A percentile compares a stretch with the other conserved stretches of the same genome.
phyloP scores from a whole-genome alignment of 495 filamentous ascomycete species.

The Hypoxylon lenormandii region DNA sequence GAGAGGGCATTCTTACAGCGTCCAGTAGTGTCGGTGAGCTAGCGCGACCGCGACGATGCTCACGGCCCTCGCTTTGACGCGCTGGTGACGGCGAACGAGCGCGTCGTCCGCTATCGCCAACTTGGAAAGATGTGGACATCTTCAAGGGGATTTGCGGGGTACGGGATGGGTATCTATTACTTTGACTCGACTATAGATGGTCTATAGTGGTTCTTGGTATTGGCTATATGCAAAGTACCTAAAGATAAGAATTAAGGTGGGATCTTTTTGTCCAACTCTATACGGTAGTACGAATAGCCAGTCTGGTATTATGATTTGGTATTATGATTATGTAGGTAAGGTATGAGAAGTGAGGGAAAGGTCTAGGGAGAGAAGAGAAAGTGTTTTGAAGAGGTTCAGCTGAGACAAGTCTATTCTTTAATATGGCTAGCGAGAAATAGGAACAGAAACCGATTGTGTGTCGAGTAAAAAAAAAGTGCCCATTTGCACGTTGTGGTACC shows the following conservation, averaged over 20 bases:
- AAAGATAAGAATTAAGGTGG: not conserved
- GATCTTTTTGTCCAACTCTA: not conserved
- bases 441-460: too few species aligned
- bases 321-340: too few species aligned
- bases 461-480: constrained; percentile 21
- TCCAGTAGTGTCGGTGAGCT: constrained; percentile 55
- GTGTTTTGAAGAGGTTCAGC: not conserved
- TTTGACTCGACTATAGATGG: not conserved
- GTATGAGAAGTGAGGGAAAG: not conserved
- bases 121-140: constrained; percentile 62
- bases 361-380: not conserved
- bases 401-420: constrained; percentile 29
- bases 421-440: constrained; percentile 35
- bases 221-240: not conserved
- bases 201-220: not conserved
- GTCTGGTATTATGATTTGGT: too few species aligned
- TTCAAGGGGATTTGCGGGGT: constrained; percentile 7
- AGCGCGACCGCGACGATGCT: constrained; percentile 59
- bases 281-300: too few species aligned
- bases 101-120: constrained; percentile 69
- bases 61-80: constrained; percentile 55
- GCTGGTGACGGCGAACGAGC: constrained; percentile 70
- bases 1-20: constrained; percentile 63
- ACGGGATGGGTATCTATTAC: constrained; percentile 4
- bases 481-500: too few species aligned